Evolutionary conservation across 2,329 filamentous ascomycete species (phyloP).

Genomic region (Colletotrichum orchidophilum): DNA sequence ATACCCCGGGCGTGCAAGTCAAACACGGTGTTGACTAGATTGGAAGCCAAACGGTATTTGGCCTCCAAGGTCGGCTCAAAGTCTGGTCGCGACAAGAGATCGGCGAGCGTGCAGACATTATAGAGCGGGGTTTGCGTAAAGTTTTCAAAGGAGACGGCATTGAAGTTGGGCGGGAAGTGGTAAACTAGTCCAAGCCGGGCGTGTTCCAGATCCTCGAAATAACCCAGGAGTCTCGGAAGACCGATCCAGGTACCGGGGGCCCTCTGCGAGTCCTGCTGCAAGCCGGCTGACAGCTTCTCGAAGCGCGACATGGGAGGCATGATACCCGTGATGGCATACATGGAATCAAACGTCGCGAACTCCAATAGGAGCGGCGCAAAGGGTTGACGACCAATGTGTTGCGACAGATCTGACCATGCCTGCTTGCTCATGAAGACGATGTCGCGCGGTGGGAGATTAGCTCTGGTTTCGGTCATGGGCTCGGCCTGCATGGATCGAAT

Average conservation of each 20-base stretch:
- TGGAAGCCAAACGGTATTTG: slow-evolving; percentile 79
- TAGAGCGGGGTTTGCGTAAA: slow-evolving; percentile 60
- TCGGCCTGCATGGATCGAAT: slow-evolving; percentile 52
- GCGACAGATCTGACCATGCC: slow-evolving; percentile 59
- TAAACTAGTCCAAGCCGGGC: slow-evolving; percentile 80
- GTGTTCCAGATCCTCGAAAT: slow-evolving; percentile 78
- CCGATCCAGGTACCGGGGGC: slow-evolving; percentile 68
- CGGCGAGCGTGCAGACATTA: slow-evolving; percentile 62
- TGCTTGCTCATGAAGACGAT: slow-evolving; percentile 61
- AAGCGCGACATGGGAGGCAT: slow-evolving; percentile 72
- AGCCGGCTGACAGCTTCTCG: slow-evolving; percentile 68
- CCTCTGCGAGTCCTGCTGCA: slow-evolving; percentile 63
- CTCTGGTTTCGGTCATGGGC: slow-evolving; percentile 39
- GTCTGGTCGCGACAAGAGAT: slow-evolving; percentile 61
- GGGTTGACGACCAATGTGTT: slow-evolving; percentile 52
- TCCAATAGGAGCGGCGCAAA: slow-evolving; percentile 73
- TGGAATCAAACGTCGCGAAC: slow-evolving; percentile 72
- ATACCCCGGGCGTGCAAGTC: slow-evolving; percentile 76
- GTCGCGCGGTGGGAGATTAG: slow-evolving; percentile 48
- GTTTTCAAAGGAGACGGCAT: slow-evolving; percentile 63
- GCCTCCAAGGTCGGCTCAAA: slow-evolving; percentile 76
- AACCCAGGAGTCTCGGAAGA: slow-evolving; percentile 69
- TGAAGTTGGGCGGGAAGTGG: slow-evolving; percentile 74
- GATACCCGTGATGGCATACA: slow-evolving; percentile 70
- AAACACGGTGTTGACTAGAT: slow-evolving; percentile 77